phyloP scores from a whole-genome alignment of 345 rosid species.

The Crucihimalaya himalaica region DNA sequence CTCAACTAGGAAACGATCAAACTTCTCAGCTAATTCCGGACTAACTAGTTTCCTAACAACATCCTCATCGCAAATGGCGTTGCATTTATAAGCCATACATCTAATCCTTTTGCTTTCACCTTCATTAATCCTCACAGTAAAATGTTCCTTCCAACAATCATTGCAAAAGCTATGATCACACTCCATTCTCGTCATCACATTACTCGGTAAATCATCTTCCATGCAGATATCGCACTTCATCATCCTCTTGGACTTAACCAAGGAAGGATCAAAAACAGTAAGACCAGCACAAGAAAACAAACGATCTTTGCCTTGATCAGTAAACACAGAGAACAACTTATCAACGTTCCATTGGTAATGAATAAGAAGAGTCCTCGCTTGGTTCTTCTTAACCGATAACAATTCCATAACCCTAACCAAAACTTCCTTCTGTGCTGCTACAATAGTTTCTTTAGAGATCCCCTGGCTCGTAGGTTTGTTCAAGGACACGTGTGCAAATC shows the following conservation, averaged over 20 bases:
- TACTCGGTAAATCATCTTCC: conserved; percentile 56
- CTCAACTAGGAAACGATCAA: conserved; percentile 81
- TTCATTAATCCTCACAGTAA: conserved; percentile 78
- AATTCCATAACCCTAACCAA: conserved; percentile 75
- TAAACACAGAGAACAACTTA: conserved; percentile 59
- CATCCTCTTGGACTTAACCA: conserved; percentile 1
- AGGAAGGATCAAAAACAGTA: conserved; percentile 39
- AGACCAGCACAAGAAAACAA: conserved; percentile 72
- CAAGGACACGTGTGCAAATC: not conserved
- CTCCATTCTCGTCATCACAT: conserved; percentile 66
- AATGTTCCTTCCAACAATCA: conserved; percentile 77
- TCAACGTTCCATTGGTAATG: conserved; percentile 79
- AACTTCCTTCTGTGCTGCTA: conserved; percentile 56
- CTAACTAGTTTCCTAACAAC: conserved; percentile 67
- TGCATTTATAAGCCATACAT: conserved; percentile 88
- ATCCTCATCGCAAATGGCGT: conserved; percentile 81
- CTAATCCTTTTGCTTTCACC: conserved; percentile 83
- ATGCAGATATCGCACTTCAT: conserved; percentile 71
- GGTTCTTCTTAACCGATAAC: conserved; percentile 70
- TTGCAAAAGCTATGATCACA: conserved; percentile 87
- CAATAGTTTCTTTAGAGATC: conserved; percentile 1
- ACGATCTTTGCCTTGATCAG: conserved; percentile 56
- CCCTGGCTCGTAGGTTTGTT: conserved; percentile 12
- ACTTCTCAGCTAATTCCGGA: conserved; percentile 75
- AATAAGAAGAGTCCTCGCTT: conserved; percentile 77